Base-by-base conservation (phyloP, 2,329 filamentous ascomycete genomes). In the Dactylellina parvicollis region DNA sequence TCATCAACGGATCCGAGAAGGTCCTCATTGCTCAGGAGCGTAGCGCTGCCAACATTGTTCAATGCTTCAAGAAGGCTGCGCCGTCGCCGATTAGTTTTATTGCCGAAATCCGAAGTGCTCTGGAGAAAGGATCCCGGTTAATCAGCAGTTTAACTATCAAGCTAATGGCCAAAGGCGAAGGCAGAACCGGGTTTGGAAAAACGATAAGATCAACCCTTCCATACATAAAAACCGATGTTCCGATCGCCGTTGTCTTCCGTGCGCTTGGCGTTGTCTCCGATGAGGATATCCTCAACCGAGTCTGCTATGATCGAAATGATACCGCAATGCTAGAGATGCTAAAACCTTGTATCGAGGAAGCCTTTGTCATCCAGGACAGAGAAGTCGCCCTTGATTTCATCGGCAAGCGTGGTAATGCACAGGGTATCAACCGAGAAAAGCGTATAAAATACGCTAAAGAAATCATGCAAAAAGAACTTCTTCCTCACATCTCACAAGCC, bases 1-100 rank as follows among this genome's bases (percentile, higher is more conserved):
- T 99, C 78, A 99, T 99, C 85, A 99, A 99, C 83, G 95, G 95
- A 44, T 96, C 92, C 81, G 95, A 99, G 80, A 99, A 99, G 85
- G 95, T 99, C 20, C 83, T 99, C 77, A 99, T 99, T 78, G 95
- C 95, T 0, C 95, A 99, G 81, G 95, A 99, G 82, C 90, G 95
- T 75, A 97, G 93, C 80, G 95, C 95, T 40, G 95, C 94, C 79
- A 99, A 99, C 80, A 99, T 98, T 70, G 95, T 99, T 3, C 95
- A 99, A 82, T 94, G 99, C 26, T 99, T 99, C 87, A 94, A 96
- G 83, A 99, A 99, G 84, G 92, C 94, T 0, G 87, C 89, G 77
- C 92, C 92, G n/a, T 94, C 92, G 76, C 91, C 92, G 8, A 96
- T 92, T 75, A 93, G 92, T 1, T 96, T 95, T 81, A 90, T 94